Percentiles rank a stretch among this genome's conserved stretches.
Evolutionary conservation across 345 rosid species (phyloP).

Genomic region (Durio zibethinus): DNA sequence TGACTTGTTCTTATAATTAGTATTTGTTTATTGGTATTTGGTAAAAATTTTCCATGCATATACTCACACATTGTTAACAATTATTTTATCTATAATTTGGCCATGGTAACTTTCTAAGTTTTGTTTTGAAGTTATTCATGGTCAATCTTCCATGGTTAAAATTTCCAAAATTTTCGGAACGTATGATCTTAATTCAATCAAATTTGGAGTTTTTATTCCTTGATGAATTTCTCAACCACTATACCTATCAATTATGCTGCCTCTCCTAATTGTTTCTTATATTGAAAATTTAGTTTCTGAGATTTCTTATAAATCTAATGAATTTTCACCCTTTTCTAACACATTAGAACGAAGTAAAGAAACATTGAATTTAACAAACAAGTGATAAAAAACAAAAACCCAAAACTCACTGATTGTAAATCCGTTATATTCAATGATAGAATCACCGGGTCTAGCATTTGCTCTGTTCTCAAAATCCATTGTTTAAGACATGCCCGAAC

Average conservation of each 20-base stretch:
- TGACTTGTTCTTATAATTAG: background rate
- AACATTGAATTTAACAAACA: background rate
- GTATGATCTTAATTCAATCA: no score
- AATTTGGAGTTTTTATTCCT: no score
- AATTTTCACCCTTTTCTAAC: no score
- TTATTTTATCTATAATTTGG: background rate
- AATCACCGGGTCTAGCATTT: slow-evolving; percentile 74
- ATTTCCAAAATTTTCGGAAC: no score
- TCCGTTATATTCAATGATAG: slow-evolving; percentile 66
- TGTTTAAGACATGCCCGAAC: slow-evolving; percentile 95
- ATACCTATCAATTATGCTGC: no score
- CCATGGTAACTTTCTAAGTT: background rate
- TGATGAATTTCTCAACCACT: no score
- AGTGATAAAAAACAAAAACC: background rate
- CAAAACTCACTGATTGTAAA: slow-evolving; percentile 66
- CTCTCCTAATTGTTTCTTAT: no score
- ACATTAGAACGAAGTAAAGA: background rate
- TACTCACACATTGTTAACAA: background rate
- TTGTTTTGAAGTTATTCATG: no score
- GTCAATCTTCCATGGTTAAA: no score
- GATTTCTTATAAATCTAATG: no score
- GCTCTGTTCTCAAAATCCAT: slow-evolving; percentile 81
- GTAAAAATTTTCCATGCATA: background rate
- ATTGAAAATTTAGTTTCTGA: no score
- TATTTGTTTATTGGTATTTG: background rate